phyloP scores from a whole-genome alignment of 495 filamentous ascomycete genomes.

The Sabuloglossum arenarium region DNA sequence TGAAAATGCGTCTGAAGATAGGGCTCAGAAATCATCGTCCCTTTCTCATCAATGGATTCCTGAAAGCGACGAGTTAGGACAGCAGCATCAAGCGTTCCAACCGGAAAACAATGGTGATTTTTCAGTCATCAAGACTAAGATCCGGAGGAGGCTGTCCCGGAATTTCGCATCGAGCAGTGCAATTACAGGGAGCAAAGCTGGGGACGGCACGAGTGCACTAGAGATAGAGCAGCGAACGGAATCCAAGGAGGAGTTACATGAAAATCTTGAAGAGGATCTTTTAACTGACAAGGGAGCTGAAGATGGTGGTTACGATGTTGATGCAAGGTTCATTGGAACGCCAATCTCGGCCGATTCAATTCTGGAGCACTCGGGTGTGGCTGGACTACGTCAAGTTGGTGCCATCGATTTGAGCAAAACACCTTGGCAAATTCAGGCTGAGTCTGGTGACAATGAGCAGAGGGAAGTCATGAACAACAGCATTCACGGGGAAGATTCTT shows the following conservation, averaged over 20 bases:
- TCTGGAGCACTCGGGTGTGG: neutral
- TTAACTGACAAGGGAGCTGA: neutral
- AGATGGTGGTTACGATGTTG: constrained; percentile 2
- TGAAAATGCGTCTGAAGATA: neutral
- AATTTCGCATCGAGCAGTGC: neutral
- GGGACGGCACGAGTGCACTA: neutral
- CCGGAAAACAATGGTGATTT: neutral
- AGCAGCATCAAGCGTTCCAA: neutral
- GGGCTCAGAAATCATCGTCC: neutral
- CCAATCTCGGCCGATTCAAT: neutral
- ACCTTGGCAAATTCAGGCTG: neutral
- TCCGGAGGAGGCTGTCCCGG: neutral
- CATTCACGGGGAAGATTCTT: neutral
- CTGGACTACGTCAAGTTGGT: neutral
- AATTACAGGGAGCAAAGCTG: neutral
- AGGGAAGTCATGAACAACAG: neutral
- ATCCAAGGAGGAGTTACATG: neutral
- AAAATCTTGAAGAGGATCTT: neutral
- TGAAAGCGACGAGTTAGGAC: neutral
- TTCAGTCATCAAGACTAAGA: neutral
- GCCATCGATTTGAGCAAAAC: neutral
- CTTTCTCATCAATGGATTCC: neutral
- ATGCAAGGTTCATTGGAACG: neutral
- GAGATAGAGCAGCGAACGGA: neutral
- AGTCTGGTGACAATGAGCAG: neutral